These are phyloP conservation scores for Yamadazyma aaseri DNA, from an alignment of 1,139 yeast species.

Conservation along the genomic window DNA sequence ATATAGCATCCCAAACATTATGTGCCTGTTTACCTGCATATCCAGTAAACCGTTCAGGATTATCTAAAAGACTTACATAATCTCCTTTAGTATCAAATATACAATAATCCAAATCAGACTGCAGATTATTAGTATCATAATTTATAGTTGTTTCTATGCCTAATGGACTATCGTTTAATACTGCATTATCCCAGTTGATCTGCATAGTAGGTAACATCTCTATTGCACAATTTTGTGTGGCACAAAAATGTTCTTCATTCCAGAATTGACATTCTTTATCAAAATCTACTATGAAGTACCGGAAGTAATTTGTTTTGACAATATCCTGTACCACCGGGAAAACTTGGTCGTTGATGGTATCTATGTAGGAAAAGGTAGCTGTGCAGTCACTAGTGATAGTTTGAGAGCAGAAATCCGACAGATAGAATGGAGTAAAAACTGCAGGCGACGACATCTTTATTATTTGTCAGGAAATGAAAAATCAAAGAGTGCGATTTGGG, in stretches of 20 bases:
- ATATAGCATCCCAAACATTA: conserved; percentile 91
- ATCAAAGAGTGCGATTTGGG: background rate
- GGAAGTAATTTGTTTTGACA: conserved; percentile 73
- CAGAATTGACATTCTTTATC: conserved; percentile 89
- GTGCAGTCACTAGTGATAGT: conserved; percentile 48
- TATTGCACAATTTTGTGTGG: conserved; percentile 91
- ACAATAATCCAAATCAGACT: conserved; percentile 51
- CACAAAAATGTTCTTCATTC: conserved; percentile 82
- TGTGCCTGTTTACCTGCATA: conserved; percentile 91
- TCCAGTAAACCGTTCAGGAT: conserved; percentile 96
- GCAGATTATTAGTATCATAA: conserved; percentile 11
- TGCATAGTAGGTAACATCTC: conserved; percentile 54
- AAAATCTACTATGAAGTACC: conserved; percentile 81
- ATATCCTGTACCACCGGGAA: conserved; percentile 54
- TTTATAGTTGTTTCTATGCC: conserved; percentile 18
- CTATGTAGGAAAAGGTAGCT: conserved; percentile 48
- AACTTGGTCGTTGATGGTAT: conserved; percentile 32
- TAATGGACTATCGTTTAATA: conserved; percentile 41
- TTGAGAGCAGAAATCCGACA: conserved; percentile 48
- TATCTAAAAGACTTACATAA: conserved; percentile 78
- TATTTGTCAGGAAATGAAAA: background rate
- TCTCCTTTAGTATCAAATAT: conserved; percentile 68
- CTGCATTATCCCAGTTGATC: conserved; percentile 61
- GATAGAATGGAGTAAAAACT: conserved; percentile 40
- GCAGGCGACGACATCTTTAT: conserved; percentile 2